Evolutionary conservation across 2,329 filamentous ascomycete species (phyloP), one percentile per base, ranked within the genome.

Genomic region (Fonsecaea pedrosoi): DNA sequence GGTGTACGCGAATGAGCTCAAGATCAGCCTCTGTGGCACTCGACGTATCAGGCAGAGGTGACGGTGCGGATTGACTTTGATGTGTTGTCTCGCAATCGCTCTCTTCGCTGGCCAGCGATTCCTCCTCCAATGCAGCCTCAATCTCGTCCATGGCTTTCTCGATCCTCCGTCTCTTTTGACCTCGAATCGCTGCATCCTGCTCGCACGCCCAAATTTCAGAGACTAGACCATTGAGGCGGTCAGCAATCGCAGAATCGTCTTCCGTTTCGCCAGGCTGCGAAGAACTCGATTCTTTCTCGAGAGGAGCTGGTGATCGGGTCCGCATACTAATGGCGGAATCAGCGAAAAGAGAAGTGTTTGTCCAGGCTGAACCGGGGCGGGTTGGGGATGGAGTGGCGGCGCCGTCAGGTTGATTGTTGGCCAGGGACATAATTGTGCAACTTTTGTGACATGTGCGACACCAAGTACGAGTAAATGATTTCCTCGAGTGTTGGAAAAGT

Each of bases 281-380:
- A 38, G 54, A n/a, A 15, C 45, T 37, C 38, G 30, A 32, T 5
- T 64, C 45, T 64, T 71, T 64, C 18, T 71, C 67, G 15, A 55
- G 32, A 15, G 55, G 45, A 15, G 54, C 65, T 15, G 70, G 70
- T 30, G 69, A 70, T 21, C 58, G 57, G 10, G 66, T 67, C 37
- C 73, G 70, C 59, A 76, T 65, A 55, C 73, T 70, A 69, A 75
- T 73, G 60, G 74, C 70, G 61, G 69, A 72, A 67, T 74, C 72
- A 64, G 74, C 66, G 67, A 74, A 72, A 62, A 74, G 67, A 15
- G 71, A 73, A 60, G 65, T 61, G 54, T 57, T 65, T 40, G 71
- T 73, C 64, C 42, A 70, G 8, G 63, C 61, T 53, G 70, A 72
- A 48, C 68, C 53, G n/a, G 71, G 69, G 15, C 68, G 64, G 25